A percentile compares a stretch with the other conserved stretches of the same genome.
These are phyloP conservation scores for Pichia sp. DNA, from an alignment of 1,139 yeast species.

Conservation along the genomic window DNA sequence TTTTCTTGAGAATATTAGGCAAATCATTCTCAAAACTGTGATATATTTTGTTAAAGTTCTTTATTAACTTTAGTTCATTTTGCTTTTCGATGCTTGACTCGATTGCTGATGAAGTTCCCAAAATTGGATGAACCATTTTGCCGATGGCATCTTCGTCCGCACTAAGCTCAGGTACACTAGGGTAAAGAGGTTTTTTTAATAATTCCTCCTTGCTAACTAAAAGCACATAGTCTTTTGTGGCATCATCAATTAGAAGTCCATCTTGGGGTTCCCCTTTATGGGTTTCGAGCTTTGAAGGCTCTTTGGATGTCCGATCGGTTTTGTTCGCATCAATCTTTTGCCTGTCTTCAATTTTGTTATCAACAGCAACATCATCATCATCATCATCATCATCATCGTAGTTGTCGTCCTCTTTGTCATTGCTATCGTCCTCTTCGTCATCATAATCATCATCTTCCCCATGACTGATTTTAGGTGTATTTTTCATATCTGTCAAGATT, in stretches of 20 bases:
- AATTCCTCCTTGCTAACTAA: conserved; percentile 16
- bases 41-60: conserved; percentile 57
- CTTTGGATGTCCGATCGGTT: not conserved
- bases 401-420: conserved; percentile 2
- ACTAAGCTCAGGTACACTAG: conserved; percentile 24
- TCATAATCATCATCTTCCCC: conserved; percentile 10
- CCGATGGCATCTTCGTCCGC: conserved; percentile 31
- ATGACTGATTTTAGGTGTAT: conserved; percentile 10
- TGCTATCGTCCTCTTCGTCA: conserved; percentile 1
- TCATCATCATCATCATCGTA: conserved; percentile 4
- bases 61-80: conserved; percentile 37
- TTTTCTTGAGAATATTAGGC: conserved; percentile 70
- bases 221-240: conserved; percentile 9
- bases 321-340: not conserved
- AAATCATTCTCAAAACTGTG: conserved; percentile 82
- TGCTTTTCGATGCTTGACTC: conserved; percentile 32
- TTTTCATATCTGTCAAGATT: not conserved
- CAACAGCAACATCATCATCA: not conserved
- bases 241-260: conserved; percentile 13
- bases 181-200: conserved; percentile 27
- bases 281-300: not conserved
- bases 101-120: conserved; percentile 33
- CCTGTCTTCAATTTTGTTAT: not conserved
- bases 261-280: conserved; percentile 15
- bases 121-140: conserved; percentile 32